phyloP scores from a whole-genome alignment of 129 eudicot species.

The Pseudognaphalium luteoalbum region DNA sequence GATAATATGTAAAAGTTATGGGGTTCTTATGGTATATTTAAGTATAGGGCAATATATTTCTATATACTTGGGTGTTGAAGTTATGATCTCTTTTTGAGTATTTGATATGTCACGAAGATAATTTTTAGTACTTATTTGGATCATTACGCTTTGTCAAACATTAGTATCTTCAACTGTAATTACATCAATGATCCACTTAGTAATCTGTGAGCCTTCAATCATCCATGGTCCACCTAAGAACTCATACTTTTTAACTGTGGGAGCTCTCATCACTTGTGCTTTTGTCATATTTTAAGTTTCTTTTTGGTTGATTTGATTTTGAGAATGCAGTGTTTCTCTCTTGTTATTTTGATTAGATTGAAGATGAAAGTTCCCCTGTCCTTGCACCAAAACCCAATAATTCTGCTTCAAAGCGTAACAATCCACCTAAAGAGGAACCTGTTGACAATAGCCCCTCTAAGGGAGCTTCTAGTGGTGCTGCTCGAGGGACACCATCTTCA shows the following conservation, averaged over 20 bases:
- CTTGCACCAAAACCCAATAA: conserved; percentile 61
- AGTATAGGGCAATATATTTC: neutral
- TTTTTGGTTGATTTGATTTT: neutral
- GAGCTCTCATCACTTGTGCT: neutral
- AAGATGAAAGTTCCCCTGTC: conserved; percentile 91
- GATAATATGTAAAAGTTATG: neutral
- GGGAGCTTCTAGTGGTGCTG: conserved; percentile 45
- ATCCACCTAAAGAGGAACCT: conserved; percentile 79
- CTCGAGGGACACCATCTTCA: conserved; percentile 63
- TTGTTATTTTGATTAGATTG: conserved; percentile 44
- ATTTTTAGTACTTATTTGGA: neutral
- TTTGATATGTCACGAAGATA: neutral
- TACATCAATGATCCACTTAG: neutral
- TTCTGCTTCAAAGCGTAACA: conserved; percentile 47
- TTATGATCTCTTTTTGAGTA: neutral
- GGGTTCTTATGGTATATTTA: neutral
- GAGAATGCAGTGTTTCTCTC: neutral
- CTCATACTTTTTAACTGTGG: neutral
- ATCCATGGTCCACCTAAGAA: neutral
- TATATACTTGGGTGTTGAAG: neutral
- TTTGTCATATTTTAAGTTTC: neutral
- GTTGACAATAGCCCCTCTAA: conserved; percentile 66
- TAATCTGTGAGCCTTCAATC: neutral
- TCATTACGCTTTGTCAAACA: neutral
- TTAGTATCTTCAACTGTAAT: neutral